Conservation (phyloP, 306 rosid genomes). For the Potentilla sterilis region DNA sequence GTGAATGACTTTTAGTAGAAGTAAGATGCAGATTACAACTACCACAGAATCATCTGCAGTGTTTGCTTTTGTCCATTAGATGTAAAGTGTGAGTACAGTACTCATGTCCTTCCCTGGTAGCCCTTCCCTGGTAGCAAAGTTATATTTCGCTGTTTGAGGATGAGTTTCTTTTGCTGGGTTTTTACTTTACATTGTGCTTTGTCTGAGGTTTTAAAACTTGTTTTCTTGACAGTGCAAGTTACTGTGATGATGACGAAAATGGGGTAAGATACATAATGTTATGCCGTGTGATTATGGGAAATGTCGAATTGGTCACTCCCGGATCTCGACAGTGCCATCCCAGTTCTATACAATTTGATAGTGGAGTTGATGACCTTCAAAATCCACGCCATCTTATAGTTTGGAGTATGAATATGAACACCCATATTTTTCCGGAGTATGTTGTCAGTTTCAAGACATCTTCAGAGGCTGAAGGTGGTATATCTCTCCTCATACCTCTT, state of each 20-base stretch:
- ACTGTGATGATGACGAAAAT: slow-evolving; percentile 32
- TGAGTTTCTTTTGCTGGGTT: background rate
- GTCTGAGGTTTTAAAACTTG: slow-evolving; percentile 8
- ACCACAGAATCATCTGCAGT: background rate
- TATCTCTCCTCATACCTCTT: slow-evolving; percentile 13
- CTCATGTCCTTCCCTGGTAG: background rate
- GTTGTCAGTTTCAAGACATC: slow-evolving; percentile 32
- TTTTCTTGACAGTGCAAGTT: slow-evolving; percentile 27
- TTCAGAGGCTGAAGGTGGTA: slow-evolving; percentile 22
- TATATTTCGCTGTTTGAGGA: background rate
- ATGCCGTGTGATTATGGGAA: slow-evolving; percentile 35
- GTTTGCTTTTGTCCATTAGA: background rate
- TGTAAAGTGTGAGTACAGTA: background rate
- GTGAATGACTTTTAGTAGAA: background rate
- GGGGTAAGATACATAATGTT: slow-evolving; percentile 31
- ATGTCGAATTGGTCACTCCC: slow-evolving; percentile 26
- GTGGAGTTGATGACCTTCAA: slow-evolving; percentile 37
- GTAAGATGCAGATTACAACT: background rate
- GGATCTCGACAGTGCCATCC: slow-evolving; percentile 32
- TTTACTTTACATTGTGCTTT: background rate
- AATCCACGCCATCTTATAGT: slow-evolving; percentile 31
- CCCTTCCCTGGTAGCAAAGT: no score
- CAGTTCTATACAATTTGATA: slow-evolving; percentile 31
- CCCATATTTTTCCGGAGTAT: slow-evolving; percentile 35
- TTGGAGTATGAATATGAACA: slow-evolving; percentile 28